These are phyloP conservation scores for Lichtheimia ornata DNA, from an alignment of 371 early-diverging fungal genomes.

Conservation along the genomic window DNA sequence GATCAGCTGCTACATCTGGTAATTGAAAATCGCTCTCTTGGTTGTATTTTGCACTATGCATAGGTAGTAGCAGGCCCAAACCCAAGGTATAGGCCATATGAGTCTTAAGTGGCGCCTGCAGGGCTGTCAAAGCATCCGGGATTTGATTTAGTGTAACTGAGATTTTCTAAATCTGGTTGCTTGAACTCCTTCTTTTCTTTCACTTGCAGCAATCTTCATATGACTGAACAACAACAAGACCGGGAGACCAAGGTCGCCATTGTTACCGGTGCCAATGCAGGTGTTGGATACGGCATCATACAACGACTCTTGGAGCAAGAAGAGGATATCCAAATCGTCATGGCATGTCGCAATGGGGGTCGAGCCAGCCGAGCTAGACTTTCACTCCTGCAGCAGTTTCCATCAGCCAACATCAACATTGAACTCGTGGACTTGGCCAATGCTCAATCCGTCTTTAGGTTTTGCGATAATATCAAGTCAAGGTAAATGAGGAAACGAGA, in stretches of 20 bases:
- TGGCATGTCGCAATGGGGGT: conserved; percentile 73
- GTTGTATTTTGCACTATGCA: no score
- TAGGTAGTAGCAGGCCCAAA: no score
- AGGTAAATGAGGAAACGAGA: not conserved
- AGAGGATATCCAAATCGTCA: conserved; percentile 42
- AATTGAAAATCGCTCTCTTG: no score
- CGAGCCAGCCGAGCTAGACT: conserved; percentile 62
- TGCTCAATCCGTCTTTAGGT: conserved; percentile 42
- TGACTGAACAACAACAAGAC: not conserved
- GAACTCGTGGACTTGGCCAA: conserved; percentile 62
- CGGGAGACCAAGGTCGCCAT: conserved; percentile 41
- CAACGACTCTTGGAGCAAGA: conserved; percentile 54
- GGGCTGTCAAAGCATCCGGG: no score
- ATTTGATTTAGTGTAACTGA: no score
- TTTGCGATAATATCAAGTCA: conserved; percentile 14
- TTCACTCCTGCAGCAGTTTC: conserved; percentile 45
- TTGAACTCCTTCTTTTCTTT: no score
- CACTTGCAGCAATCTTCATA: no score
- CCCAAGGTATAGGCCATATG: no score
- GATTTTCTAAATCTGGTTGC: no score
- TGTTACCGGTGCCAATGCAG: conserved; percentile 71
- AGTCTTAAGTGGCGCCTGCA: no score
- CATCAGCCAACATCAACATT: conserved; percentile 42
- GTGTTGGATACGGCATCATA: conserved; percentile 78
- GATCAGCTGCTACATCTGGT: no score